Base-by-base conservation (phyloP, 495 filamentous ascomycete genomes). In the Astrothelium subdiscretum region DNA sequence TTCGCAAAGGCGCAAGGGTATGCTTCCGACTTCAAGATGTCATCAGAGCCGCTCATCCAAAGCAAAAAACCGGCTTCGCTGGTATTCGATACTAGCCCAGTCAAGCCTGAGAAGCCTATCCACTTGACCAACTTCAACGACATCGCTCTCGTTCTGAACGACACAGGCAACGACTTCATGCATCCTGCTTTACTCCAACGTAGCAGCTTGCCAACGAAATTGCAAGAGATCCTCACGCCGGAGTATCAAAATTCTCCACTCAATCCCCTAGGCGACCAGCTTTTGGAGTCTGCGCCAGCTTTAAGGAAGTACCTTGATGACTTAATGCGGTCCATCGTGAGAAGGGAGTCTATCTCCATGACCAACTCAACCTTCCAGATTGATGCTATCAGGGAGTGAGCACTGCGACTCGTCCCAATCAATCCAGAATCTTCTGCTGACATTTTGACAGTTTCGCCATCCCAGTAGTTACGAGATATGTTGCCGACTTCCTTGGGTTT, bases 341-440 rank as follows among this genome's bases (percentile, higher is more conserved):
- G 15, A 54, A 54, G 48, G 29, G 48, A 54, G 2, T 54, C 48
- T 20, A 54, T 54, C 48, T 54, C 48, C 48, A 54, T 54, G 59
- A 29, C 35, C 13, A 63, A 51, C 13, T 48, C 60, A 0, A 54
- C 26, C 29, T 69, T 63, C 31, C 67, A 69, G 52, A 61, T 69
- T 10, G 67, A 69, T 52, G 62, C 61, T 35, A 69, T 65, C 5
- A 67, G 65, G 65, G 67, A 69, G 67, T 69, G 58, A 63, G 66
- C 20, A 54, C 48, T 54, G 20, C 5, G 24, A 63, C 12, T 57
- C n/a, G 22, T 42, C 44, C 52, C 3, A 31, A 4, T 31, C 29
- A 22, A n/a, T 40, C 29, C 31, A 32, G n/a, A 6, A 60, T 32
- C 40, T 43, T 59, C 1, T 40, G 4, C n/a, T 42, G 31, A 18